Base-by-base conservation (phyloP, 2,329 filamentous ascomycete species). In the Coleophoma eucalyptorum region DNA sequence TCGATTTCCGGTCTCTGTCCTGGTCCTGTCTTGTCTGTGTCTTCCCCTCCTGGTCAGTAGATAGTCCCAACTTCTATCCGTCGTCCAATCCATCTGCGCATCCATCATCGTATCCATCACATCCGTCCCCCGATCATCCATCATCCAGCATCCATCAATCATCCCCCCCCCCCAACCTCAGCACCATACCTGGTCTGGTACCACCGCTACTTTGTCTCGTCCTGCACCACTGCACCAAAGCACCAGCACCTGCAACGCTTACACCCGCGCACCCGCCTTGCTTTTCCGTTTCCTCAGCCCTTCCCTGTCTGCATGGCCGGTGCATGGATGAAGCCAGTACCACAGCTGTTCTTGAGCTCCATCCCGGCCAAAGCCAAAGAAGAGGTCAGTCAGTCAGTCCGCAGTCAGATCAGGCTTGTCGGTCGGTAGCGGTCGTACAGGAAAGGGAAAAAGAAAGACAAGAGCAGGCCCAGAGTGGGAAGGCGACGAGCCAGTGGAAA, bases 251-350 rank as follows among this genome's bases (percentile, higher is more conserved):
- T 38, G 35, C 37, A 53, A 59, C 57, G 55, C 59, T 61, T 57
- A 55, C 58, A 61, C 53, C 57, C 58, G 57, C 44, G 42, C 54
- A 56, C 56, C 55, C 56, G 60, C 59, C 58, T 59, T 61, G 55
- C 57, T 58, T 58, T 60, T 61, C 53, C 55, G 52, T 48, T 44
- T 46, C 48, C 21, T 51, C 48, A 50, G 38, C 41, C 35, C 41
- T 50, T 49, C 35, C 52, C 49, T 15, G 34, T 44, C 48, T 45
- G 26, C 38, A 48, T 51, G 40, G 43, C 46, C 31, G 44, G 48
- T 51, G 48, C 53, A 46, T 43, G 48, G 48, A 49, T 32, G 50
- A 49, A 26, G 26, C 26, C 26, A 26, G 26, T 26, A 5, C 26
- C 35, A 38, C 5, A 18, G 35, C 15, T 38, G 35, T 11, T 18